Base-by-base conservation (phyloP, 345 rosid species). In the Rhodomyrtus tomentosa region DNA sequence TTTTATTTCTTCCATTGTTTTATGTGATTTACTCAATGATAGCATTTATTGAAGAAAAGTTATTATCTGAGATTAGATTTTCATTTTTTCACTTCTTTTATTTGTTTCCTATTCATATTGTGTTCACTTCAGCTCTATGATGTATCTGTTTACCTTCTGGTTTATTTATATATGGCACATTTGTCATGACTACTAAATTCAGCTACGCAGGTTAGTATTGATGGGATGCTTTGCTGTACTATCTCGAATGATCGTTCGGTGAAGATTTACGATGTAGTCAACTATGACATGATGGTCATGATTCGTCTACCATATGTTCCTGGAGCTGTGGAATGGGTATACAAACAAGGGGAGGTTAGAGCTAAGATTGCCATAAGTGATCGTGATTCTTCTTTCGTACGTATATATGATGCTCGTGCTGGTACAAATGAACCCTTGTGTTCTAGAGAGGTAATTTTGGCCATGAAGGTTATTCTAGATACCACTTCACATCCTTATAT, bases 281-380 rank as follows among this genome's bases (percentile, higher is more conserved):
- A 95, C 92, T 97, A 97, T 89, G 98, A 95, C 90, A 97, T 95
- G 99, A 97, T 97, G 99, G 94, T 91, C 89, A 97, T 97, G 99
- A 89, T 97, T 86, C 93, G 93, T 68, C 84, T 95, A 84, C 96
- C 98, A 5, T 97, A 87, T 86, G 85, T 92, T 81, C 96, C 99
- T 86, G 96, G 98, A 85, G 91, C 96, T 84, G 91, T 86, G 87
- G 99, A 97, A 84, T 97, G 98, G 98, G 99, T 95, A 48, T 95
- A 92, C 86, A 94, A 92, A 86, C 99, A 92, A 90, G 99, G 99
- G 55, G 99, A 95, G 90, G 98, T 95, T 82, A 97, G 91, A 89
- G 96, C 98, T 87, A 93, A 87, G 91, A 95, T 96, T 91, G 99
- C 98, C 84, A 86, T 96, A 73, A 93, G 97, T 88, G 99, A 94